These are phyloP conservation scores for Suillus paluster DNA, from an alignment of 768 basidiomycete genomes.

Conservation along the genomic window DNA sequence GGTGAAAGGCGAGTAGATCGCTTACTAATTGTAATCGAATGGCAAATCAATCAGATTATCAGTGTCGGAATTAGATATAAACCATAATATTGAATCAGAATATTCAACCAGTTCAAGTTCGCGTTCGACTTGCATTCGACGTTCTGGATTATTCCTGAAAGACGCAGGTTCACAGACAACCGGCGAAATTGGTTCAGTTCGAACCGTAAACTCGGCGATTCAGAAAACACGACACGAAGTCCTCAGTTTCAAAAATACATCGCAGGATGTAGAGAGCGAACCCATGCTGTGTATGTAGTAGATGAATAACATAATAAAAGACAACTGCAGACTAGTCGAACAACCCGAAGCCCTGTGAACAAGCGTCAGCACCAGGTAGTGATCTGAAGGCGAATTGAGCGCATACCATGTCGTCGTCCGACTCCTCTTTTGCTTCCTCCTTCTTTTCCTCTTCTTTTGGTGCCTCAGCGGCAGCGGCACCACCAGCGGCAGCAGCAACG, in stretches of 20 bases:
- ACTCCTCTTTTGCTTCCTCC: slow-evolving; percentile 87
- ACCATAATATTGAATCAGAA: too few relatives aligned
- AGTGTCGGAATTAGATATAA: too few relatives aligned
- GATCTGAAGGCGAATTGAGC: background rate
- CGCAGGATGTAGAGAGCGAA: background rate
- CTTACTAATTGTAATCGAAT: too few relatives aligned
- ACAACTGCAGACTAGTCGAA: slow-evolving; percentile 72
- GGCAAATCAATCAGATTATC: too few relatives aligned
- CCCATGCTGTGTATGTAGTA: background rate
- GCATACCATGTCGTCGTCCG: slow-evolving; percentile 88
- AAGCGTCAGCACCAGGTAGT: slow-evolving; percentile 1
- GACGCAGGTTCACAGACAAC: too few relatives aligned
- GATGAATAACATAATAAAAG: slow-evolving; percentile 30
- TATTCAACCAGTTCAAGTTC: too few relatives aligned
- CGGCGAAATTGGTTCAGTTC: too few relatives aligned
- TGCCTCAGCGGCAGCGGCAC: slow-evolving; percentile 61
- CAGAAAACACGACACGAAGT: too few relatives aligned
- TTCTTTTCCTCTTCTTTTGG: slow-evolving; percentile 78
- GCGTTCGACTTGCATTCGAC: too few relatives aligned
- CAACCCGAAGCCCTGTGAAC: slow-evolving; percentile 85
- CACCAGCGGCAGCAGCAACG: slow-evolving; percentile 55
- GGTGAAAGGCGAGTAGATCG: background rate
- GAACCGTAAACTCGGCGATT: too few relatives aligned
- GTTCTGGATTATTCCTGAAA: too few relatives aligned
- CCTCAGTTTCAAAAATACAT: too few relatives aligned